phyloP scores from a whole-genome alignment of 1,139 yeast species.

The Debaryomyces coudertii region DNA sequence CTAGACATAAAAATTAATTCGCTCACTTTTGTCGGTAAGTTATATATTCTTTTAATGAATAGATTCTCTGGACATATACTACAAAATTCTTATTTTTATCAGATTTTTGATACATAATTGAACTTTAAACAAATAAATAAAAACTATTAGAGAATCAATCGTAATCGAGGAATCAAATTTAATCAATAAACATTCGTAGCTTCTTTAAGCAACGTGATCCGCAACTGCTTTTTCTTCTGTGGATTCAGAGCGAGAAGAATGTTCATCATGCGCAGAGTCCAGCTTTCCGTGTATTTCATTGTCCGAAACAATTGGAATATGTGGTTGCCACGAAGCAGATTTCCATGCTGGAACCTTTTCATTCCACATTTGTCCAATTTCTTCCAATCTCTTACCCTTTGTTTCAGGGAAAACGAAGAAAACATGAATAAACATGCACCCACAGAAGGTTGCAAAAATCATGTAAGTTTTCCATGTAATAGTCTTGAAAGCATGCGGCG shows the following conservation, averaged over 20 bases:
- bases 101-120: too few relatives aligned
- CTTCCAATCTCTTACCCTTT: constrained; percentile 64
- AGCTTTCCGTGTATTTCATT: constrained; percentile 24
- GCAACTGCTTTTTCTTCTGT: not conserved
- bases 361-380: constrained; percentile 62
- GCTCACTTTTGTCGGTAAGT: too few relatives aligned
- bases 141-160: not conserved
- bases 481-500: constrained; percentile 47
- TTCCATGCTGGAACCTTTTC: constrained; percentile 65
- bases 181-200: not conserved
- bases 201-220: not conserved
- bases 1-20: too few relatives aligned
- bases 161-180: not conserved
- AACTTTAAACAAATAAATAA: too few relatives aligned
- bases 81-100: too few relatives aligned
- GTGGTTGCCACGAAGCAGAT: constrained; percentile 45
- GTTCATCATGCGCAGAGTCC: not conserved
- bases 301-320: constrained; percentile 45
- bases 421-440: constrained; percentile 59
- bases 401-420: constrained; percentile 71
- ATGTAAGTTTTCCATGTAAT: constrained; percentile 54
- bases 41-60: too few relatives aligned
- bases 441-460: constrained; percentile 53
- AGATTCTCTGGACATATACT: too few relatives aligned
- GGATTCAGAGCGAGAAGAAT: not conserved